Evolutionary conservation across 345 rosid species (phyloP), one percentile per base, ranked within the genome.

Genomic region (Eucalyptus victrix): DNA sequence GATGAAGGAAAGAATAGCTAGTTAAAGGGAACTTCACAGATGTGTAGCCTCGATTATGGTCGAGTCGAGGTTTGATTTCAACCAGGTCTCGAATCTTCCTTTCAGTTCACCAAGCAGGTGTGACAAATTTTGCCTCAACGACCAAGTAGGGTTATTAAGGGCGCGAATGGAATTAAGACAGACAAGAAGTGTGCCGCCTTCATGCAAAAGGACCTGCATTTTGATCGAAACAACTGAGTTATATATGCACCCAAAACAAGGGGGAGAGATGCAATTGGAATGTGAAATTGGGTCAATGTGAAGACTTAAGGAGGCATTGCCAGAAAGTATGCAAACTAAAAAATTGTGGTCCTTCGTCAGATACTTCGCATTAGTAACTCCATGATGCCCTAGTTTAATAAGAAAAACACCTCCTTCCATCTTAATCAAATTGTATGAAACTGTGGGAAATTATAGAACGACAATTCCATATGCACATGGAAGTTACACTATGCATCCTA

Each of bases 171-270:
- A 98, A 91, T 97, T 97, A 81, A 97, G 96, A 89, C 99, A 97
- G 89, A 97, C 99, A 7, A 97, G 95, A 72, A 97, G 97, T 40
- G 99, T 96, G 44, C 98, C 99, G 0, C 99, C 99, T 94, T 97
- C 99, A 45, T 97, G 99, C 91, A 96, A 86, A 89, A 97, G 98
- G 88, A 97, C 99, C 99, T 97, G 95, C 89, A 91, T 49, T 62
- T 88, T 69, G 54, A 45, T 47, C 50, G 40, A 26, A 28, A 9
- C n/a, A 60, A 50, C 6, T 4, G 21, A 50, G 28, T 49, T 56
- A 54, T 45, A 16, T 17, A 37, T 17, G 76, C 23, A 89, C 50
- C 42, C 30, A 37, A 21, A 16, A 42, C 23, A 83, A 54, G n/a
- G n/a, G 26, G 12, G 32, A 80, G 83, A 37, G 83, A 76, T 76